These are phyloP conservation scores for Aureoboletus auriporus DNA, from an alignment of 768 basidiomycete genomes.

Conservation along the genomic window DNA sequence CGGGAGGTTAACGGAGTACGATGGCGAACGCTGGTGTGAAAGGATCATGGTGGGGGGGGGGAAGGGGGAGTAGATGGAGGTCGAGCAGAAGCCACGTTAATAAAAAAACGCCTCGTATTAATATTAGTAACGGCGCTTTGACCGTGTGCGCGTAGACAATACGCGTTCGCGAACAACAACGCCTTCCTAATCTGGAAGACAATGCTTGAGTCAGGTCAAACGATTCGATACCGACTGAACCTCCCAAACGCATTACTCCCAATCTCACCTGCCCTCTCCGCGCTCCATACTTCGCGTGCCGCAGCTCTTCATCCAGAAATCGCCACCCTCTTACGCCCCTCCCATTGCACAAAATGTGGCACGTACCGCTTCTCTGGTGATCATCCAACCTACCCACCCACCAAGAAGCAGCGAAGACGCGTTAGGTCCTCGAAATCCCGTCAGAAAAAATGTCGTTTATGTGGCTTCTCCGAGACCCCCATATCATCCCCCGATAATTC, in stretches of 20 bases:
- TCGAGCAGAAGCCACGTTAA: too few relatives aligned
- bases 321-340: constrained; percentile 15
- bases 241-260: constrained; percentile 48
- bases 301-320: constrained; percentile 27
- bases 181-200: constrained; percentile 22
- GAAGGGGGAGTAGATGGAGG: neutral
- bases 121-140: constrained; percentile 1
- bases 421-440: neutral
- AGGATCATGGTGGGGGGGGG: constrained; percentile 20
- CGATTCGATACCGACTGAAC: constrained; percentile 43
- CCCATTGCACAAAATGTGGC: constrained; percentile 55
- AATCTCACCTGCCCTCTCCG: constrained; percentile 55
- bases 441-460: constrained; percentile 18
- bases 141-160: constrained; percentile 12
- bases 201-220: constrained; percentile 10
- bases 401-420: constrained; percentile 18
- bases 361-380: constrained; percentile 40
- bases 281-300: constrained; percentile 51
- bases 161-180: constrained; percentile 20
- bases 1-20: constrained; percentile 14
- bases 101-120: too few relatives aligned
- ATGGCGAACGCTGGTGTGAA: constrained; percentile 21
- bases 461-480: constrained; percentile 13
- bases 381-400: constrained; percentile 29
- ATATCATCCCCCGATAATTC: neutral